Evolutionary conservation across 1,284 basidiomycete species (phyloP).

Genomic region (Puccinia triticina): DNA sequence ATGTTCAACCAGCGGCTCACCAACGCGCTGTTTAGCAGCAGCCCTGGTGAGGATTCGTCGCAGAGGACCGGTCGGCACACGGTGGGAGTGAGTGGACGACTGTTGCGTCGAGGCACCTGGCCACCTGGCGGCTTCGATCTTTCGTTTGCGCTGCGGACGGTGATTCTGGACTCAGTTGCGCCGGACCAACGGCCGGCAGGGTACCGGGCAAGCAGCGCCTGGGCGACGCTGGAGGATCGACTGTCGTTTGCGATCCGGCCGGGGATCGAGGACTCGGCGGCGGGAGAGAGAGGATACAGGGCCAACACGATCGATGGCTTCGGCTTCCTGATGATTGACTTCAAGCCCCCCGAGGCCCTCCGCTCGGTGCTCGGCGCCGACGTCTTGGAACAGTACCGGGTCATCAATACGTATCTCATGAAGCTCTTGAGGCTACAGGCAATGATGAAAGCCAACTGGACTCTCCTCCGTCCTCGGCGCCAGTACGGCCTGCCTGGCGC

Average conservation of each 20-base stretch:
- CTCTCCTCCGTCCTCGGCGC: neutral
- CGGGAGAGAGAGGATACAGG: neutral
- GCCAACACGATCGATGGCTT: slow-evolving; percentile 45
- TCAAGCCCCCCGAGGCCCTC: slow-evolving; percentile 38
- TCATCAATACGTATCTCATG: slow-evolving; percentile 45
- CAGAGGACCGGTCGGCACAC: neutral
- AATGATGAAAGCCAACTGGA: slow-evolving; percentile 32
- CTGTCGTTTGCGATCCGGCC: slow-evolving; percentile 41
- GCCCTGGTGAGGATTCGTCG: neutral
- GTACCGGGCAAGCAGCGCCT: slow-evolving; percentile 8
- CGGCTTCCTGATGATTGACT: slow-evolving; percentile 46
- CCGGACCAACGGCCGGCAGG: neutral
- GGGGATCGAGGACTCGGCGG: slow-evolving; percentile 2
- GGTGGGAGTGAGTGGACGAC: slow-evolving; percentile 36
- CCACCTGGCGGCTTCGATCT: slow-evolving; percentile 48
- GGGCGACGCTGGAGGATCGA: slow-evolving; percentile 33
- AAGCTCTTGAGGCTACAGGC: slow-evolving; percentile 41
- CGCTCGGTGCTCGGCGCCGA: slow-evolving; percentile 15
- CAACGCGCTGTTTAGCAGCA: slow-evolving; percentile 21
- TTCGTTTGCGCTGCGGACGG: slow-evolving; percentile 38
- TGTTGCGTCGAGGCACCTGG: slow-evolving; percentile 29
- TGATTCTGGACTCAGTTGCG: slow-evolving; percentile 46
- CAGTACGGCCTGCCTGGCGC: neutral
- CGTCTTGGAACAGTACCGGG: slow-evolving; percentile 27
- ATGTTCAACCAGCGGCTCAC: slow-evolving; percentile 33